Evolutionary conservation across 2,329 filamentous ascomycete genomes (phyloP).

Genomic region (Cadophora gregata): DNA sequence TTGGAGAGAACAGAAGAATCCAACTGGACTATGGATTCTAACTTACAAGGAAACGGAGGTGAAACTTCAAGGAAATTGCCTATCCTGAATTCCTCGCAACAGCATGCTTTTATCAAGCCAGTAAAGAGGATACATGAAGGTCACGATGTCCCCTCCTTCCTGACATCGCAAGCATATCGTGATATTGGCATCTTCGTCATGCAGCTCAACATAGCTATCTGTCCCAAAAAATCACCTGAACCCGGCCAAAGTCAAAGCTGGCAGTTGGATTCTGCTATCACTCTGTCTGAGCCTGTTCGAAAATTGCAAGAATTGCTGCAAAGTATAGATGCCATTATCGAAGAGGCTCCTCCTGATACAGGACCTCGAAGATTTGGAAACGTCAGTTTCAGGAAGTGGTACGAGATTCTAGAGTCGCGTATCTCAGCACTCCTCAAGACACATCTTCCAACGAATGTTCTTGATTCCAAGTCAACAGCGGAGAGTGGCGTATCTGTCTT

Average conservation of each 20-base stretch:
- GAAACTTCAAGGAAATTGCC: conserved; percentile 24
- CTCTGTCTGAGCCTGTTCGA: conserved; percentile 56
- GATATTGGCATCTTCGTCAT: conserved; percentile 88
- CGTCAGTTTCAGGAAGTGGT: conserved; percentile 86
- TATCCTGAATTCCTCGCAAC: conserved; percentile 52
- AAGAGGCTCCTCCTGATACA: conserved; percentile 81
- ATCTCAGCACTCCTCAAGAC: conserved; percentile 61
- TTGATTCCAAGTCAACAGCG: conserved; percentile 33
- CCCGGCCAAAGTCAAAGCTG: conserved; percentile 57
- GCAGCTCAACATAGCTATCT: conserved; percentile 87
- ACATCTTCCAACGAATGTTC: conserved; percentile 57
- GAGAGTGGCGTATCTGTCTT: conserved; percentile 52
- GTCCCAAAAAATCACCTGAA: conserved; percentile 64
- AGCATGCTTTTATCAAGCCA: conserved; percentile 69
- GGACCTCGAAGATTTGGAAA: conserved; percentile 93
- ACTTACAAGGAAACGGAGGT: not conserved
- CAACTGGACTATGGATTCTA: not conserved
- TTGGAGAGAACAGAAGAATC: not conserved
- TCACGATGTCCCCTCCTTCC: conserved; percentile 80
- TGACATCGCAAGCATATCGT: conserved; percentile 80
- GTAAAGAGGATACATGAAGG: conserved; percentile 85
- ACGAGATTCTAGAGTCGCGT: conserved; percentile 68
- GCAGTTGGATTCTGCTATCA: conserved; percentile 50
- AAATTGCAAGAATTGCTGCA: conserved; percentile 70
- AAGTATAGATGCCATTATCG: conserved; percentile 69